phyloP scores from a whole-genome alignment of 2,329 filamentous ascomycete genomes.

The Lachnellula arida region DNA sequence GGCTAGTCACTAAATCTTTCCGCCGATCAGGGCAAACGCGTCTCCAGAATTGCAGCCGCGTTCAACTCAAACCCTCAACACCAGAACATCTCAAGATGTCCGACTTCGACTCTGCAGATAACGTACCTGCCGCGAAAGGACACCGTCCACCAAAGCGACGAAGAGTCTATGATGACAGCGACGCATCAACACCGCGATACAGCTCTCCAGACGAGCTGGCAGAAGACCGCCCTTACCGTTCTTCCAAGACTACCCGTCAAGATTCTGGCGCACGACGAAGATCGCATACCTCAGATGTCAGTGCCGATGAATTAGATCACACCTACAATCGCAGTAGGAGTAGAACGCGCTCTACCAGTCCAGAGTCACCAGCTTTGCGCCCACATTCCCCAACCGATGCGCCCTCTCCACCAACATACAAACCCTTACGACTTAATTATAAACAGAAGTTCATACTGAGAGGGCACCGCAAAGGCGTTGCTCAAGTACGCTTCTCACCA shows the following conservation, averaged over 20 bases:
- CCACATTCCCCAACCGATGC: constrained; percentile 22
- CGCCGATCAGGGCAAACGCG: background rate
- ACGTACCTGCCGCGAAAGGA: constrained; percentile 13
- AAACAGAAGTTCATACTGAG: constrained; percentile 63
- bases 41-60: background rate
- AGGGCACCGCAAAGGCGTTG: constrained; percentile 75
- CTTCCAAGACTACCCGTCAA: constrained; percentile 27
- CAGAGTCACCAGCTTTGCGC: constrained; percentile 19
- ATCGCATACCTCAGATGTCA: constrained; percentile 25
- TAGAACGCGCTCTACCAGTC: constrained; percentile 22
- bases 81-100: constrained; percentile 19
- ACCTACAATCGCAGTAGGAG: constrained; percentile 20
- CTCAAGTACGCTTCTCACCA: constrained; percentile 85
- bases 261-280: constrained; percentile 20
- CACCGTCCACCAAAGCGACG: constrained; percentile 23
- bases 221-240: constrained; percentile 31
- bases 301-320: constrained; percentile 28
- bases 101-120: constrained; percentile 24
- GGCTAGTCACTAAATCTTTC: background rate
- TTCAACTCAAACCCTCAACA: background rate
- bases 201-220: constrained; percentile 42
- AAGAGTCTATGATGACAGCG: constrained; percentile 36
- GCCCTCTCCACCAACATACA: constrained; percentile 19
- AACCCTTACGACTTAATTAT: constrained; percentile 32
- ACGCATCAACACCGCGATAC: constrained; percentile 38